Evolutionary conservation across 345 rosid species (phyloP), one percentile per base, ranked within the genome.

Genomic region (Euphorbia lathyris): DNA sequence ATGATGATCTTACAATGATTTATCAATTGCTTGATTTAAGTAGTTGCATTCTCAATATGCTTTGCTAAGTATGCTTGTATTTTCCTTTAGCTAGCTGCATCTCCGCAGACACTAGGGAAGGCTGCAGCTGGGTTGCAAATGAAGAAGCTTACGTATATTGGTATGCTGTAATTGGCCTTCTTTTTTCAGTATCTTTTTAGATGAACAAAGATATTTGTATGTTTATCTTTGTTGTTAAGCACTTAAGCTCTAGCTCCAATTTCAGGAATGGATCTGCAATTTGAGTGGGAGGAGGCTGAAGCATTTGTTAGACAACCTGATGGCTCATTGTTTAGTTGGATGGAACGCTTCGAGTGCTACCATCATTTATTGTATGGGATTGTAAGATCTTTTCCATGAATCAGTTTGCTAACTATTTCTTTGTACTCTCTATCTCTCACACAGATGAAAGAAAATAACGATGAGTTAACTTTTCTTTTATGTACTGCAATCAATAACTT

Each of bases 241-340:
- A 19, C 27, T 60, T 16, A 30, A 30, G 47, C 1, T 43, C 51
- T 66, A 50, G 36, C 69, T 71, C 59, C 66, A 66, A 64, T 66
- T 65, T 79, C 87, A 94, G 97, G 97, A 67, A 83, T 94, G 89
- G 97, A 91, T 82, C 85, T 94, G 23, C 96, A 86, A 47, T 94
- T 94, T 82, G 91, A 87, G 79, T 86, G 86, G 95, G 93, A 86
- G 71, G 90, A 89, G 51, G 80, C 81, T 9, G 71, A 89, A 65
- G 98, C 95, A 60, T 94, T 94, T 78, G 61, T 83, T 72, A 79
- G 82, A 66, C 97, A 88, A 75, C 91, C 89, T 42, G 96, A 94
- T 80, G 98, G 96, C 26, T 81, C 87, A 47, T 77, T 91, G 55
- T 91, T 94, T 79, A 90, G 96, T 73, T 94, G 97, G 98, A 88